Conservation (phyloP, 225 moss, liverwort and hornwort genomes). For the Antitrichia curtipendula region DNA sequence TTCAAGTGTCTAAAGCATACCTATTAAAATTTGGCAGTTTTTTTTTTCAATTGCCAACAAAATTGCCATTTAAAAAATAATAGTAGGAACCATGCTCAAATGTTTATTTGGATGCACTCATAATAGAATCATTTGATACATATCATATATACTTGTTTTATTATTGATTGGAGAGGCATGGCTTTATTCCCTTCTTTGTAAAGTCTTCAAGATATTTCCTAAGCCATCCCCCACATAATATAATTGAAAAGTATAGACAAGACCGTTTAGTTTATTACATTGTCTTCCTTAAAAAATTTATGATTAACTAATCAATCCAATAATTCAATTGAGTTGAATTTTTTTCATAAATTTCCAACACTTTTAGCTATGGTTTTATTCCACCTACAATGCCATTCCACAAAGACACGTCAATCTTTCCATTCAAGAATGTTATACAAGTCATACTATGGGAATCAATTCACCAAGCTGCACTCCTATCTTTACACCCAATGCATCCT, state of each 20-base stretch:
- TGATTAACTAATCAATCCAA: not conserved
- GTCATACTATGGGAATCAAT: rapidly evolving
- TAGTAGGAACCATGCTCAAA: not conserved
- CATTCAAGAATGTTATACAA: not conserved
- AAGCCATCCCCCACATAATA: not conserved
- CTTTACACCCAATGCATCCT: not conserved
- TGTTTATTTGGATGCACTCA: not conserved
- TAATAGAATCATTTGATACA: not conserved
- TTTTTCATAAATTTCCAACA: not conserved
- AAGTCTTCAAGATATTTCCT: rapidly evolving
- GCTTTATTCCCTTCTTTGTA: not conserved
- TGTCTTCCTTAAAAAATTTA: not conserved
- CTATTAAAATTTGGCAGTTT: not conserved
- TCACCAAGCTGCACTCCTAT: not conserved
- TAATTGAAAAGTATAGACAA: not conserved
- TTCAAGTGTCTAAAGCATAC: not conserved
- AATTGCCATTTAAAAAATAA: not conserved
- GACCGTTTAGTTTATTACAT: not conserved
- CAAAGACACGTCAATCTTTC: not conserved
- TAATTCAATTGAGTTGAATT: not conserved
- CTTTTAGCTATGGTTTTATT: not conserved
- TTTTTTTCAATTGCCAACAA: not conserved
- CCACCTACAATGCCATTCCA: not conserved
- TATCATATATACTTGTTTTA: not conserved
- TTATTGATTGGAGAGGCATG: rapidly evolving